Evolutionary conservation across 352 stramenopile genomes (phyloP), one percentile per base, ranked within the genome.

Genomic region (Phytophthora colocasiae): DNA sequence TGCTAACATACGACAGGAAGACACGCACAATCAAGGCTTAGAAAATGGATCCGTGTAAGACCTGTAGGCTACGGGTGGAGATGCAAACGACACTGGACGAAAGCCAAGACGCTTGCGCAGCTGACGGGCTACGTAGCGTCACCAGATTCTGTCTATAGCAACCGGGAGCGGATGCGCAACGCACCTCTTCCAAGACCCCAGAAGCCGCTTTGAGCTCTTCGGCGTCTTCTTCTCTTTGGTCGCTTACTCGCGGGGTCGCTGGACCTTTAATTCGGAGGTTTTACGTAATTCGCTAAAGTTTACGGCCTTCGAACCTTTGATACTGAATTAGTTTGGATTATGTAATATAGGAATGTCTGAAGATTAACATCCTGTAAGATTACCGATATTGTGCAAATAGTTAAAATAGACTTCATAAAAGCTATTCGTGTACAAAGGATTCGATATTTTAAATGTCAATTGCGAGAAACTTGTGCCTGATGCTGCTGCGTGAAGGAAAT

Each of bases 151-250:
- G 4, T 46, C 14, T 24, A 19, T n/a, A 57, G 29, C 29, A 40
- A 12, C 40, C 47, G 54, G 53, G 56, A 55, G 46, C 15, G n/a
- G 32, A 46, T n/a, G 38, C 48, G 45, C 61, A 66, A 75, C 65
- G 65, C 65, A 78, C 70, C 70, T 78, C 59, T 58, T 74, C 31
- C 15, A 74, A 63, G 58, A 60, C 63, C 57, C 43, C 49, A 69
- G 56, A 75, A 70, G 61, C 56, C 60, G 52, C 66, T 75, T 66
- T 60, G 70, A 72, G 66, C 65, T 68, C 44, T 56, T 74, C 34
- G 47, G 45, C 43, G 60, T 54, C 58, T 78, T 73, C 63, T 63
- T 71, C 58, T 63, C 55, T 77, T 69, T 69, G 54, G 43, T 77
- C 63, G 52, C 66, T 56, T 54, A 44, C 32, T 75, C 62, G 63